phyloP scores from a whole-genome alignment of 768 basidiomycete genomes.

The Amanita rimosa region DNA sequence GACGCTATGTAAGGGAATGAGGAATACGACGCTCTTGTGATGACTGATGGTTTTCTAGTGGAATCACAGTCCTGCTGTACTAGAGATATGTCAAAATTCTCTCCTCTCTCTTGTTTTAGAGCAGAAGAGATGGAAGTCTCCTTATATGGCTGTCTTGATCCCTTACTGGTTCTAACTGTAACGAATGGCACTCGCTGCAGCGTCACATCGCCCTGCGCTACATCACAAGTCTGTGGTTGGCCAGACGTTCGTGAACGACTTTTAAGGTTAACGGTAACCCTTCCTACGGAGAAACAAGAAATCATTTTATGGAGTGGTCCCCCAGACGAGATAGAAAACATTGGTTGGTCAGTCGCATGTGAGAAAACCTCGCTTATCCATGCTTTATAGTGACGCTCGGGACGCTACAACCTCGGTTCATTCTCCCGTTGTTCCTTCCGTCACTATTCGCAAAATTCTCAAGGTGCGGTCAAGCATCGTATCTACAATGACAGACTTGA shows the following conservation, averaged over 20 bases:
- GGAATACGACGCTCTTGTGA: background rate
- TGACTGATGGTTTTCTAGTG: slow-evolving; percentile 6
- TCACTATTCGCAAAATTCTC: slow-evolving; percentile 29
- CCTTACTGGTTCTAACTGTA: slow-evolving; percentile 37
- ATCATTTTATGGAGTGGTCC: slow-evolving; percentile 71
- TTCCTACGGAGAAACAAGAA: slow-evolving; percentile 14
- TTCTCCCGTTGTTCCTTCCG: slow-evolving; percentile 34
- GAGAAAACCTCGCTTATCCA: background rate
- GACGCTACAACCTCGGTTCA: slow-evolving; percentile 30
- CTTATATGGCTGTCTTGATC: slow-evolving; percentile 42
- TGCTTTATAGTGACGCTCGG: slow-evolving; percentile 38
- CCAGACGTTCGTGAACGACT: slow-evolving; percentile 41
- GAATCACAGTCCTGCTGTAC: slow-evolving; percentile 16
- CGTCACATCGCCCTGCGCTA: slow-evolving; percentile 22
- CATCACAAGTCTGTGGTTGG: slow-evolving; percentile 34
- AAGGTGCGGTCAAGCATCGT: slow-evolving; percentile 31
- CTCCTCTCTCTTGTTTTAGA: slow-evolving; percentile 34
- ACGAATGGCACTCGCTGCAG: slow-evolving; percentile 28
- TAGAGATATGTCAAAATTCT: slow-evolving; percentile 10
- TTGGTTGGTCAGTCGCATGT: slow-evolving; percentile 32
- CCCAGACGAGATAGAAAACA: slow-evolving; percentile 47
- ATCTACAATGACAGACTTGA: background rate
- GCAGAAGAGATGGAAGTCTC: slow-evolving; percentile 15
- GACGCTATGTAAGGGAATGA: slow-evolving; percentile 11
- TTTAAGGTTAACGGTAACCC: slow-evolving; percentile 39